Evolutionary conservation across 176 grass and related monocot genomes (phyloP), one percentile per base, ranked within the genome.

Genomic region (Echinochloa phyllopogon): DNA sequence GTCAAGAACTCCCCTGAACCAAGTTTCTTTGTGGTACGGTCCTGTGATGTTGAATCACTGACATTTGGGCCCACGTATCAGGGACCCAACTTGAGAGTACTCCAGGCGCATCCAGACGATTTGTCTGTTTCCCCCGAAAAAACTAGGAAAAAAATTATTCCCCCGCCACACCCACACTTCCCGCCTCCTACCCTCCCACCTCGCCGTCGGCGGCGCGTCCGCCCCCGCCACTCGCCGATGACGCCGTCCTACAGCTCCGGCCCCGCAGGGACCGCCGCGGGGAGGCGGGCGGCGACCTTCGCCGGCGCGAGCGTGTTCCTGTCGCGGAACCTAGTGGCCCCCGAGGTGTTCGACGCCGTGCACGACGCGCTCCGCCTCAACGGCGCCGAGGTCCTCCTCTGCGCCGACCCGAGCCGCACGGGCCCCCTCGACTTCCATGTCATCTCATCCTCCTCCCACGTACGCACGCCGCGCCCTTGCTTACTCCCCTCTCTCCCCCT

Each of bases 331-430:
- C 79, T 98, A 48, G 96, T 98, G 23, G 81, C 91, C 36, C 96
- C 96, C 61, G 96, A 98, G 87, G 86, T 94, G 85, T 95, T 88
- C 93, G 87, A 91, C 79, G 87, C 96, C 68, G 77, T 95, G 65
- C 91, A 90, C 83, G 96, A 98, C 72, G 91, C 96, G 62, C 96
- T 98, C 85, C 85, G 89, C 52, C 87, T 95, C 87, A 98, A 98
- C 87, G 96, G 93, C 80, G 91, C 96, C 69, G 82, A 87, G n/a
- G 91, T 98, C 87, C 49, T 77, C 61, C 76, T 84, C 72, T 90
- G 87, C 86, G 85, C 93, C 83, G 87, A 98, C 68, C 89, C 91
- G 44, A 74, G 47, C 38, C 89, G 84, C 50, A 83, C 86, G 68
- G 88, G 82, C 11, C 70, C 93, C 29, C 60, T 87, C 69, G 93